Conservation (phyloP, 345 rosid species). For the Eutrema yunnanense region DNA sequence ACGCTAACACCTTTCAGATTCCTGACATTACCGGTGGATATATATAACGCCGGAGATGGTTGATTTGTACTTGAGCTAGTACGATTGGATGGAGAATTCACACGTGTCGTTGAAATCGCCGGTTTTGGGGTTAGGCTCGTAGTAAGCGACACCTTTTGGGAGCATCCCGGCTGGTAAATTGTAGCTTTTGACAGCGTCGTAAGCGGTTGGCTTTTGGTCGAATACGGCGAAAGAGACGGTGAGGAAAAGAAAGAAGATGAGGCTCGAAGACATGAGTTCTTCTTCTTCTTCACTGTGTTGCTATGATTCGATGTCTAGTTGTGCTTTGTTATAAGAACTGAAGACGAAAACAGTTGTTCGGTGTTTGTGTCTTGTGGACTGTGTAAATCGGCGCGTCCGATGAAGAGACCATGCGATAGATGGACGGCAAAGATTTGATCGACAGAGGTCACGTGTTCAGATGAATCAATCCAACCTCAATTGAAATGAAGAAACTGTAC, state of each 20-base stretch:
- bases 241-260: slow-evolving; percentile 9
- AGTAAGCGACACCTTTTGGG: slow-evolving; percentile 49
- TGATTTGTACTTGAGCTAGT: slow-evolving; percentile 48
- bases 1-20: slow-evolving; percentile 54
- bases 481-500: not conserved
- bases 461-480: not conserved
- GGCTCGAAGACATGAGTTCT: not conserved
- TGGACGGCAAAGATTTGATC: slow-evolving; percentile 7
- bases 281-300: not conserved
- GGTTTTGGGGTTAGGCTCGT: slow-evolving; percentile 44
- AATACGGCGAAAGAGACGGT: not conserved
- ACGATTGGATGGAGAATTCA: slow-evolving; percentile 43
- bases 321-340: not conserved
- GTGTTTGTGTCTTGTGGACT: not conserved
- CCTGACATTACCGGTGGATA: slow-evolving; percentile 35
- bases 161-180: slow-evolving; percentile 61
- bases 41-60: slow-evolving; percentile 45
- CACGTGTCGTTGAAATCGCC: slow-evolving; percentile 53
- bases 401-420: not conserved
- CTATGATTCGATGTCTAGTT: not conserved
- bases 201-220: slow-evolving; percentile 32
- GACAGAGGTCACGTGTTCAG: slow-evolving; percentile 7
- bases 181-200: slow-evolving; percentile 43
- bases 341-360: not conserved
- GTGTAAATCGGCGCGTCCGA: not conserved